Evolutionary conservation across 495 filamentous ascomycete species (phyloP), one percentile per base, ranked within the genome.

Genomic region (Neurospora sublineolata): DNA sequence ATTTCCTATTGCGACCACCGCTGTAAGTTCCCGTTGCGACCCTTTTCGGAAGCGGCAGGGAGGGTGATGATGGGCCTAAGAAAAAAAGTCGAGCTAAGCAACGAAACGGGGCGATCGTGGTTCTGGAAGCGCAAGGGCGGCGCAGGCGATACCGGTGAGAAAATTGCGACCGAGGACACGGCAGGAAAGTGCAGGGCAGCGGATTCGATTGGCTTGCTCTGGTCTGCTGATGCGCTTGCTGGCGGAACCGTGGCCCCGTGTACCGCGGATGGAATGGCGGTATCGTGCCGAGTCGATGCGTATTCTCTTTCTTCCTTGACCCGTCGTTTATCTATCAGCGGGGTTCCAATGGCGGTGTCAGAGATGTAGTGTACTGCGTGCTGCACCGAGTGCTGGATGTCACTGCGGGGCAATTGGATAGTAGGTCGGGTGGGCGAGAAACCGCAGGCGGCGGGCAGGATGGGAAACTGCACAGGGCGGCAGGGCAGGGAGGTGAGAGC

Each of bases 241-340:
- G 72, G 75, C 72, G 76, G 76, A 77, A 38, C 73, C 68, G 46
- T 46, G 42, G 72, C 72, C 73, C 76, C 69, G 77, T 71, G 73
- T 75, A 70, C 73, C 73, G 70, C 77, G 64, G 64, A 68, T 69
- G 67, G 70, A 68, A 41, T 30, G 67, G 68, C n/a, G 41, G 67
- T 64, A 38, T 64, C 23, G 73, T 68, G 70, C 70, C 64, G 60
- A 64, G 69, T 69, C 38, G 74, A 75, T 73, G 75, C 74, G 77
- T 76, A 74, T 78, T 70, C 70, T 73, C 73, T 74, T 46, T 73
- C 52, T 60, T 60, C 18, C 52, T 60, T 60, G 27, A 30, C 52
- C 52, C 70, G 73, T 67, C 70, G 76, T 75, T 78, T 80, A 80
- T 80, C 77, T 79, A 76, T 78, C 77, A 77, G 78, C 77, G 78